Evolutionary conservation across 2,329 filamentous ascomycete genomes (phyloP).

Genomic region (Penicillium griseofulvum): DNA sequence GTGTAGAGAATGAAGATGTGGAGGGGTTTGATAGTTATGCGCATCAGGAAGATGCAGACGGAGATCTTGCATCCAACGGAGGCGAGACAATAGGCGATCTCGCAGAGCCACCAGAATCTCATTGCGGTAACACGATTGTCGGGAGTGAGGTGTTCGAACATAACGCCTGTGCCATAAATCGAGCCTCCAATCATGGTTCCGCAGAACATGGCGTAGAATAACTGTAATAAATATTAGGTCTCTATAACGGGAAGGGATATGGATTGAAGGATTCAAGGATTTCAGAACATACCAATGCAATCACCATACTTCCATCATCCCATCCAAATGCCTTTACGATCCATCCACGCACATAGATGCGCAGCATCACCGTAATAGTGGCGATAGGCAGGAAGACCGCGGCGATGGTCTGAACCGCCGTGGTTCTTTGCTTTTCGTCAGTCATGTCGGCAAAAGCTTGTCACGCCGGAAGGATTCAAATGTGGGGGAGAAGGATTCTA

Average conservation of each 20-base stretch:
- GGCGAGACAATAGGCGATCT: constrained; percentile 51
- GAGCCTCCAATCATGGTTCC: constrained; percentile 32
- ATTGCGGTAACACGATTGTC: constrained; percentile 25
- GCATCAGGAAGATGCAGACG: constrained; percentile 53
- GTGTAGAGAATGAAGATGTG: constrained; percentile 50
- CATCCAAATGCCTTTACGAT: constrained; percentile 34
- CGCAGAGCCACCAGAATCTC: constrained; percentile 52
- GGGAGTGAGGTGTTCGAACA: constrained; percentile 15
- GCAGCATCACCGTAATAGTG: constrained; percentile 26
- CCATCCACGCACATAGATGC: constrained; percentile 32
- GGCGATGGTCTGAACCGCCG: constrained; percentile 25
- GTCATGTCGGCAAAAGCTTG: constrained; percentile 7
- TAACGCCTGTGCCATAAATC: constrained; percentile 30
- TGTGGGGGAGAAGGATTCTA: constrained; percentile 8
- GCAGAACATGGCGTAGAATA: constrained; percentile 32
- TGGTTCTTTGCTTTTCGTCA: constrained; percentile 22
- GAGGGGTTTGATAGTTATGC: constrained; percentile 47
- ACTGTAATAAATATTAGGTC: constrained; percentile 1
- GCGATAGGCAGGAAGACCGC: constrained; percentile 31
- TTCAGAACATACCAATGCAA: constrained; percentile 23
- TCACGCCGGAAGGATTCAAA: not conserved
- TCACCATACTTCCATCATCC: constrained; percentile 35
- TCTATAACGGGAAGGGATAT: not conserved
- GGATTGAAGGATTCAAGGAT: not conserved
- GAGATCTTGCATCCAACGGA: constrained; percentile 51